Evolutionary conservation across 2,329 filamentous ascomycete genomes (phyloP).

Genomic region (Colletotrichum cordylinicola): DNA sequence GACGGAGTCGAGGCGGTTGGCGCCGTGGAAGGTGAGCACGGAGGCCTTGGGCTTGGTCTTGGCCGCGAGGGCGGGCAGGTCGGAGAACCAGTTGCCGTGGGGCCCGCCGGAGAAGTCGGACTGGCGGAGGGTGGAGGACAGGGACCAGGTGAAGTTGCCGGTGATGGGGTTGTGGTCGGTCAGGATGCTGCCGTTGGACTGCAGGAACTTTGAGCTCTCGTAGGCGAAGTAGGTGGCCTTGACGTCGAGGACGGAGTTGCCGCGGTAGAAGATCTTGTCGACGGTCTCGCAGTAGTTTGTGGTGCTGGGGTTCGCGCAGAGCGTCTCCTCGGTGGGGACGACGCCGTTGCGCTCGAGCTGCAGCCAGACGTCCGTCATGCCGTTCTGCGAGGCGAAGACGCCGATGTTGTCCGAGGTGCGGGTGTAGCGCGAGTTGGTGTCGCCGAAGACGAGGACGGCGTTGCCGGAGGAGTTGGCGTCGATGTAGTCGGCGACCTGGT

Average conservation of each 20-base stretch:
- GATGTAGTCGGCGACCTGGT: constrained; percentile 65
- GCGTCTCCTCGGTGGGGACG: constrained; percentile 46
- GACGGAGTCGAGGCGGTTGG: constrained; percentile 55
- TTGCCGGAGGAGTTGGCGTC: constrained; percentile 61
- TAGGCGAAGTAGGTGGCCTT: constrained; percentile 59
- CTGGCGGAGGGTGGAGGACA: constrained; percentile 43
- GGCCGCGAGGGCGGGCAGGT: constrained; percentile 45
- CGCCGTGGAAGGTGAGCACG: constrained; percentile 52
- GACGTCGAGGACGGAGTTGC: constrained; percentile 50
- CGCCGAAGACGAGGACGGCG: constrained; percentile 68
- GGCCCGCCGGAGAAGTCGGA: constrained; percentile 54
- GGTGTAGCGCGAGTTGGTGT: constrained; percentile 71
- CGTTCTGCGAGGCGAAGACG: constrained; percentile 55
- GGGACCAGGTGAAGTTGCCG: constrained; percentile 56
- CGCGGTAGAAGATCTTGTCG: constrained; percentile 70
- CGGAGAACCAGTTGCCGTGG: constrained; percentile 61
- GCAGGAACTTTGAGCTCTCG: constrained; percentile 60
- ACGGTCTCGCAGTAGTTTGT: constrained; percentile 66
- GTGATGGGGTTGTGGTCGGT: constrained; percentile 70
- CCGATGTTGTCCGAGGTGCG: constrained; percentile 57
- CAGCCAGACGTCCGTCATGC: constrained; percentile 65
- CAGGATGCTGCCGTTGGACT: constrained; percentile 60
- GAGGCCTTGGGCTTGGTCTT: constrained; percentile 37
- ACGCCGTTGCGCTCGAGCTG: constrained; percentile 54
- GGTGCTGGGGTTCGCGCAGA: constrained; percentile 65